Conservation (phyloP, 768 basidiomycete species). For the Auricularia cornea region DNA sequence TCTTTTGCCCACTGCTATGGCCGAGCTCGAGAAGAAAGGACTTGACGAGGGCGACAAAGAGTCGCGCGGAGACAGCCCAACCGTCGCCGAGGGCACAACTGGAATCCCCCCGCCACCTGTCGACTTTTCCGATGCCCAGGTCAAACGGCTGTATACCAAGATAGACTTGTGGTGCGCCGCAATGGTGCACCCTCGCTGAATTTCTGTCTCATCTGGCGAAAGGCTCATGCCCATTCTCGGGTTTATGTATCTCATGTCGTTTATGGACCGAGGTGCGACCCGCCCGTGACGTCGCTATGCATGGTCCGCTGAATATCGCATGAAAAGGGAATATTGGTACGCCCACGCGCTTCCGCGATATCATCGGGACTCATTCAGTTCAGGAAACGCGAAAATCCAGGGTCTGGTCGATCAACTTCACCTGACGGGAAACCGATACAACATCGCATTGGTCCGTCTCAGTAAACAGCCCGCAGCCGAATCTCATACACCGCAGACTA, state of each 20-base stretch:
- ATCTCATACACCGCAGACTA: slow-evolving; percentile 35
- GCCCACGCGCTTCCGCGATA: slow-evolving; percentile 1
- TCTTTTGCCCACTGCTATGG: too few species aligned
- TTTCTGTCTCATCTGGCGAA: neutral
- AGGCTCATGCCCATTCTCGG: slow-evolving; percentile 47
- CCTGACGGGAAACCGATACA: slow-evolving; percentile 52
- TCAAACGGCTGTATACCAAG: slow-evolving; percentile 48
- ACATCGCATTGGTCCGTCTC: slow-evolving; percentile 49
- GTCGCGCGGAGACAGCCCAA: too few species aligned
- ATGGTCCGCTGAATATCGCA: neutral
- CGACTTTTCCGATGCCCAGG: slow-evolving; percentile 36
- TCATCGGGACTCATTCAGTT: slow-evolving; percentile 4
- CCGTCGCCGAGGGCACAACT: too few species aligned
- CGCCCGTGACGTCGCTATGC: neutral
- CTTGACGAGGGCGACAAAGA: too few species aligned
- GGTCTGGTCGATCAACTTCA: slow-evolving; percentile 50
- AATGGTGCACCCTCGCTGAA: neutral
- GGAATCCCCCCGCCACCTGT: slow-evolving; percentile 31
- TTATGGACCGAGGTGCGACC: slow-evolving; percentile 52
- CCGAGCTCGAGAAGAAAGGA: too few species aligned
- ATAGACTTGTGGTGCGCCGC: slow-evolving; percentile 38
- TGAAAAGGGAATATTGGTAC: slow-evolving; percentile 48
- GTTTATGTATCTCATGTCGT: slow-evolving; percentile 54
- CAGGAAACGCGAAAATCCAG: slow-evolving; percentile 59
- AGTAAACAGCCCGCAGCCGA: neutral